Percentiles rank a stretch among this genome's conserved stretches.
Evolutionary conservation across 768 basidiomycete species (phyloP).

Genomic region (Lentinula sp.): DNA sequence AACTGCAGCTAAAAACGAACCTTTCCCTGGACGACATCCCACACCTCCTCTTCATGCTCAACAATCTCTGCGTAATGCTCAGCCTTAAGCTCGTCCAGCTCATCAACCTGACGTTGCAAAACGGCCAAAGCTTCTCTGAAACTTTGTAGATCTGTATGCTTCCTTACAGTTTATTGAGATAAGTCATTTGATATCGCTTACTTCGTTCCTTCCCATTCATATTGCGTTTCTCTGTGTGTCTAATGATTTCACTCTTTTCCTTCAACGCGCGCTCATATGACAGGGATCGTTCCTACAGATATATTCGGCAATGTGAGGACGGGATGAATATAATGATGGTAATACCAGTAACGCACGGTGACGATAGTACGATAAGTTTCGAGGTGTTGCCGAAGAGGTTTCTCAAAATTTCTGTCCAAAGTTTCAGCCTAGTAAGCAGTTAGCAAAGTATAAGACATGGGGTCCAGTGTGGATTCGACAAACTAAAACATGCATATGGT

Average conservation of each 20-base stretch:
- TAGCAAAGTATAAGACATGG: slow-evolving; percentile 7
- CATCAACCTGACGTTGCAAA: slow-evolving; percentile 86
- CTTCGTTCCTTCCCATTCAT: slow-evolving; percentile 84
- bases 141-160: slow-evolving; percentile 66
- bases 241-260: slow-evolving; percentile 81
- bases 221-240: slow-evolving; percentile 78
- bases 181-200: slow-evolving; percentile 28
- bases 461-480: slow-evolving; percentile 18
- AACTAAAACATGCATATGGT: slow-evolving; percentile 90
- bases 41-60: slow-evolving; percentile 93
- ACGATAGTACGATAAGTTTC: slow-evolving; percentile 74
- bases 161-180: slow-evolving; percentile 5
- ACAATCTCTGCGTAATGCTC: slow-evolving; percentile 85
- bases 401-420: slow-evolving; percentile 83
- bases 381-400: slow-evolving; percentile 79
- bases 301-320: neutral
- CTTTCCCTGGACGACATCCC: slow-evolving; percentile 87
- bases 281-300: slow-evolving; percentile 72
- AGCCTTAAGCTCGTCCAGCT: slow-evolving; percentile 79
- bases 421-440: slow-evolving; percentile 59
- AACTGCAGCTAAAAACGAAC: slow-evolving; percentile 23
- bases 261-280: slow-evolving; percentile 77
- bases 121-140: slow-evolving; percentile 80
- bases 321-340: slow-evolving; percentile 10
- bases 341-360: slow-evolving; percentile 36